These are phyloP conservation scores for Macrotyloma uniflorum DNA, from an alignment of 306 rosid genomes.

Conservation along the genomic window DNA sequence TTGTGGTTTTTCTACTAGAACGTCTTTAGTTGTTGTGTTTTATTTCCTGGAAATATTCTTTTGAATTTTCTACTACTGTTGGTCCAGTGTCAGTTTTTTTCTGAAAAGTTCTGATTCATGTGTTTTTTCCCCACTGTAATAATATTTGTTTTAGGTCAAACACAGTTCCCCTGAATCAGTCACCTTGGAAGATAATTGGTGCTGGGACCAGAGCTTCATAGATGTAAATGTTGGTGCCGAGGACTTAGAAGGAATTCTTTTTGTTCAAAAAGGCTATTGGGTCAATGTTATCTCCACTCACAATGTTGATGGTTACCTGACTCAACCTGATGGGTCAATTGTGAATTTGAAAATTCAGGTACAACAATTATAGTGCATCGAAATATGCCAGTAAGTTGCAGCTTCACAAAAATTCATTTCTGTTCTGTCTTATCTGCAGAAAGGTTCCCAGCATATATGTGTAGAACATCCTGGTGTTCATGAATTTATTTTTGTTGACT, in stretches of 20 bases:
- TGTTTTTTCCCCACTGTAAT: constrained; percentile 11
- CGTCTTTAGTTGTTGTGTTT: constrained; percentile 21
- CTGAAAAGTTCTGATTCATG: constrained; percentile 23
- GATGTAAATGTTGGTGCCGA: constrained; percentile 81
- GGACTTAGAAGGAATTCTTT: constrained; percentile 68
- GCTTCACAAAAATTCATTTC: constrained; percentile 37
- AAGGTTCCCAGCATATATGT: constrained; percentile 87
- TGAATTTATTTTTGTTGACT: constrained; percentile 74
- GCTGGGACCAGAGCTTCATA: constrained; percentile 83
- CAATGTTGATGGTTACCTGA: constrained; percentile 75
- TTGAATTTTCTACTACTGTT: constrained; percentile 13
- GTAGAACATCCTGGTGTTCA: constrained; percentile 87
- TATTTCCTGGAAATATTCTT: constrained; percentile 16
- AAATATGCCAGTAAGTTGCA: constrained; percentile 29
- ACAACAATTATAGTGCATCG: constrained; percentile 32
- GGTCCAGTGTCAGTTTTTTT: constrained; percentile 26
- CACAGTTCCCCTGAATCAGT: constrained; percentile 54
- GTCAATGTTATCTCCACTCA: constrained; percentile 82
- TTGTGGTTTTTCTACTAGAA: constrained; percentile 8
- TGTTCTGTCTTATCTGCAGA: constrained; percentile 65
- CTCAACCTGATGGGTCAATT: constrained; percentile 71
- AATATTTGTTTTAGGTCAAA: constrained; percentile 65
- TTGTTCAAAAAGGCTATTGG: constrained; percentile 92
- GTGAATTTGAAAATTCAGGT: constrained; percentile 77
- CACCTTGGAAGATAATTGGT: constrained; percentile 77